These are phyloP conservation scores for Tuber microsphaerosporum DNA, from an alignment of 495 filamentous ascomycete species.

Conservation along the genomic window DNA sequence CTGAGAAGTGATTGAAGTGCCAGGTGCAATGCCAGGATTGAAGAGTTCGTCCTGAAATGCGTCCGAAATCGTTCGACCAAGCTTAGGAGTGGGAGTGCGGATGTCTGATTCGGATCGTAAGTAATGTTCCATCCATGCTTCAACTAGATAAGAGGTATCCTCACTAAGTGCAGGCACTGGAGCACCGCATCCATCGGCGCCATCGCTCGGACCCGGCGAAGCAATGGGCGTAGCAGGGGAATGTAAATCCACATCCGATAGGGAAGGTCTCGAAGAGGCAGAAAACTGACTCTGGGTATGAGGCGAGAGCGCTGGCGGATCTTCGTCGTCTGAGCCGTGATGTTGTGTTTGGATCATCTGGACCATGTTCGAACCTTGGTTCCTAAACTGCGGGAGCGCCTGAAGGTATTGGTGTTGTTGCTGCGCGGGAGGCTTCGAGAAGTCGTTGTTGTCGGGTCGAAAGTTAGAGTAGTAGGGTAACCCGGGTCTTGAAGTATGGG, in stretches of 20 bases:
- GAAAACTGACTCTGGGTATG: slow-evolving; percentile 26
- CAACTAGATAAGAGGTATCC: slow-evolving; percentile 46
- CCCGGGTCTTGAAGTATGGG: slow-evolving; percentile 21
- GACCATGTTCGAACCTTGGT: slow-evolving; percentile 11
- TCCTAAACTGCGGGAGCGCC: slow-evolving; percentile 21
- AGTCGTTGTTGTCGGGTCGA: background rate
- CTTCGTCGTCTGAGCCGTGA: slow-evolving; percentile 32
- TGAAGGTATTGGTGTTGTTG: slow-evolving; percentile 35
- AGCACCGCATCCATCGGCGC: slow-evolving; percentile 24
- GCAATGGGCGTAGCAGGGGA: slow-evolving; percentile 36
- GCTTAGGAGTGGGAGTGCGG: slow-evolving; percentile 58
- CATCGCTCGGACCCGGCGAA: slow-evolving; percentile 28
- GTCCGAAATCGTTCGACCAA: slow-evolving; percentile 80
- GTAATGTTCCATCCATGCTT: slow-evolving; percentile 55
- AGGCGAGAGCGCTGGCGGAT: slow-evolving; percentile 38
- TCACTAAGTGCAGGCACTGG: slow-evolving; percentile 44
- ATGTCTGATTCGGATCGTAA: slow-evolving; percentile 51
- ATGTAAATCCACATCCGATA: slow-evolving; percentile 35
- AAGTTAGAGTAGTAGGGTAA: slow-evolving; percentile 23
- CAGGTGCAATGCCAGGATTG: slow-evolving; percentile 47
- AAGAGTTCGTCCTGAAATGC: slow-evolving; percentile 79
- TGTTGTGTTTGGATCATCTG: slow-evolving; percentile 11
- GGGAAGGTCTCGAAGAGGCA: slow-evolving; percentile 32
- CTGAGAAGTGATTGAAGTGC: slow-evolving; percentile 46
- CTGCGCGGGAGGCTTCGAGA: background rate